phyloP scores from a whole-genome alignment of 805 yeast species.

The Wickerhamiella parazyma region DNA sequence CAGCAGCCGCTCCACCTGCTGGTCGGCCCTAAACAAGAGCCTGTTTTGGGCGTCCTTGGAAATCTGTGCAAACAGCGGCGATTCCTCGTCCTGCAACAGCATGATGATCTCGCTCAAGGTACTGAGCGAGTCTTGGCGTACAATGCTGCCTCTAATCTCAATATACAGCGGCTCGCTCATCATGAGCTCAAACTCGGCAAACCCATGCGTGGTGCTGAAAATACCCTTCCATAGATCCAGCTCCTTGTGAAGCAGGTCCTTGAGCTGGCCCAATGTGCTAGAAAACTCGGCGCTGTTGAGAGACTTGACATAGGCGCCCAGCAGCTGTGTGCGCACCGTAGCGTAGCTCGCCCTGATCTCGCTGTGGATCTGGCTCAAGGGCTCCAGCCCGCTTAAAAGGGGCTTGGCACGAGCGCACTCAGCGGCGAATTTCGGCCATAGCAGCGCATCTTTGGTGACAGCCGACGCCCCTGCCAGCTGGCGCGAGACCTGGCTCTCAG shows the following conservation, averaged over 20 bases:
- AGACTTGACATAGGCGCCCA: slow-evolving; percentile 10
- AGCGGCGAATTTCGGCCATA: slow-evolving; percentile 16
- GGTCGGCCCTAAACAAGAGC: slow-evolving; percentile 64
- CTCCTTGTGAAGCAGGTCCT: slow-evolving; percentile 45
- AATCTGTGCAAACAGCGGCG: slow-evolving; percentile 57
- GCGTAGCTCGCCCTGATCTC: slow-evolving; percentile 7
- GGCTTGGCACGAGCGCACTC: slow-evolving; percentile 11
- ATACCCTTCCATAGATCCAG: slow-evolving; percentile 40
- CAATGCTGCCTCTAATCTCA: slow-evolving; percentile 45
- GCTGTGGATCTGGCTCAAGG: background rate
- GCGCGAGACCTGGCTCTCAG: slow-evolving; percentile 5
- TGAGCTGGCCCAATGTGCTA: slow-evolving; percentile 49
- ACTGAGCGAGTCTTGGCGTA: slow-evolving; percentile 56
- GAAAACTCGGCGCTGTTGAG: slow-evolving; percentile 16
- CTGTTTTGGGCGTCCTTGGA: slow-evolving; percentile 67
- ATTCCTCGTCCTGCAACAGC: slow-evolving; percentile 19
- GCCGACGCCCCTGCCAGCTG: slow-evolving; percentile 7
- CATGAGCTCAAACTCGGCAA: slow-evolving; percentile 47
- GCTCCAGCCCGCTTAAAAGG: background rate
- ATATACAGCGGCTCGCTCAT: slow-evolving; percentile 72
- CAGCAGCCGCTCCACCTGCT: slow-evolving; percentile 49
- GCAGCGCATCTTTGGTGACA: slow-evolving; percentile 14
- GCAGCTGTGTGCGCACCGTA: slow-evolving; percentile 4
- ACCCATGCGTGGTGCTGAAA: slow-evolving; percentile 30
- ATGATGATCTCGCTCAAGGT: slow-evolving; percentile 52